These are phyloP conservation scores for Trichodelitschia bisporula DNA, from an alignment of 495 filamentous ascomycete species.

Conservation along the genomic window DNA sequence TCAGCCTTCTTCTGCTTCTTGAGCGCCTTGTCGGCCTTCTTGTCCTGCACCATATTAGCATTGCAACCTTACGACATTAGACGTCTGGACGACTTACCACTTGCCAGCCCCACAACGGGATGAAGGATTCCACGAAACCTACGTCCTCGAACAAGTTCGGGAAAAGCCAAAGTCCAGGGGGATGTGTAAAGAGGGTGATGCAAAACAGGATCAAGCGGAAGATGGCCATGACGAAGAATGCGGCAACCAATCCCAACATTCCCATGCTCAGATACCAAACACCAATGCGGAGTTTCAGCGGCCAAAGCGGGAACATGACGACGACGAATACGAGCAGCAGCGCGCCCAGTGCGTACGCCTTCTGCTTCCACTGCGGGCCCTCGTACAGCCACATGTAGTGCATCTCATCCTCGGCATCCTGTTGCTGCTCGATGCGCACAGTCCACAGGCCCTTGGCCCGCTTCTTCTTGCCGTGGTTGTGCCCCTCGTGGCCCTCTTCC, in stretches of 20 bases:
- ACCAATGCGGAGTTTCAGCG: slow-evolving; percentile 65
- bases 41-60: background rate
- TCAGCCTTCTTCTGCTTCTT: background rate
- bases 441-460: slow-evolving; percentile 90
- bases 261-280: slow-evolving; percentile 97
- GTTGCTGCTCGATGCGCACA: slow-evolving; percentile 88
- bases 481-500: slow-evolving; percentile 49
- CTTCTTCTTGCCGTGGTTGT: slow-evolving; percentile 55
- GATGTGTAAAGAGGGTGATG: slow-evolving; percentile 58
- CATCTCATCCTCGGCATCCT: slow-evolving; percentile 70
- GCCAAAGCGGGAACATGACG: slow-evolving; percentile 94
- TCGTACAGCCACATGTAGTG: slow-evolving; percentile 97
- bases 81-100: slow-evolving; percentile 33
- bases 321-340: slow-evolving; percentile 60
- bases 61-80: background rate
- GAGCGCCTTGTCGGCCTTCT: background rate
- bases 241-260: slow-evolving; percentile 68
- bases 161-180: slow-evolving; percentile 90
- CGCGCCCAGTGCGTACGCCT: slow-evolving; percentile 66
- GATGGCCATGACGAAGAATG: slow-evolving; percentile 96
- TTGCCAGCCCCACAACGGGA: slow-evolving; percentile 94
- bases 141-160: slow-evolving; percentile 98
- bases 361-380: slow-evolving; percentile 76
- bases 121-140: slow-evolving; percentile 93
- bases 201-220: slow-evolving; percentile 91